Percentiles rank a stretch among this genome's conserved stretches.
These are phyloP conservation scores for Citrullus mucosospermus DNA, from an alignment of 306 rosid species.

Conservation along the genomic window DNA sequence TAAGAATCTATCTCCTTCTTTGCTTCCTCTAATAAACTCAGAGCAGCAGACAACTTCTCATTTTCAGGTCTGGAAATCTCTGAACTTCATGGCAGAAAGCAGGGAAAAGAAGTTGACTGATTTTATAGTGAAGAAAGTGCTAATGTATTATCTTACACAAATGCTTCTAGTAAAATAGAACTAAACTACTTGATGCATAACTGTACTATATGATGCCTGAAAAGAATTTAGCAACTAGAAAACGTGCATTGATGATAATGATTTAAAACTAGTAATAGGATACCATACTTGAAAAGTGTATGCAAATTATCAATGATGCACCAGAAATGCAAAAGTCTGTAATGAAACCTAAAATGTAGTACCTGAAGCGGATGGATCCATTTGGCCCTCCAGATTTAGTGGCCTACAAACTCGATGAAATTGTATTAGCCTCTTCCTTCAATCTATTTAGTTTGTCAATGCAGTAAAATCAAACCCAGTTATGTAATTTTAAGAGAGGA, in stretches of 20 bases:
- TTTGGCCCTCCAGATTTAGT: conserved; percentile 93
- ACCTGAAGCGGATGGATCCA: conserved; percentile 92
- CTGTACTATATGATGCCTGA: neutral
- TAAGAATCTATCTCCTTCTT: conserved; percentile 82
- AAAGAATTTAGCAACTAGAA: neutral
- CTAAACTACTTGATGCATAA: neutral
- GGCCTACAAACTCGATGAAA: conserved; percentile 59
- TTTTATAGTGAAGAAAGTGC: neutral
- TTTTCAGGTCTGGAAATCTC: conserved; percentile 95
- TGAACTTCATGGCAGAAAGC: conserved; percentile 55
- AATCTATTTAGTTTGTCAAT: neutral
- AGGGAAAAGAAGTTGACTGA: neutral
- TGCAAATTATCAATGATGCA: neutral
- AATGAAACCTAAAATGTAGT: conserved; percentile 13
- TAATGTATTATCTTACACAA: neutral
- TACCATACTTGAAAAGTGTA: neutral
- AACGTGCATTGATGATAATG: neutral
- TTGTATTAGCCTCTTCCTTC: conserved; percentile 17
- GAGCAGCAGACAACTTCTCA: conserved; percentile 52
- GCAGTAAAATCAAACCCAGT: neutral
- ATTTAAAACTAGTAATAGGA: neutral
- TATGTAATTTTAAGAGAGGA: neutral
- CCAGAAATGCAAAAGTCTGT: neutral
- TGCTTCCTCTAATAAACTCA: conserved; percentile 65
- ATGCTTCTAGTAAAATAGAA: neutral